Evolutionary conservation across 805 yeast genomes (phyloP).

Genomic region (Myxozyma mucilagina): DNA sequence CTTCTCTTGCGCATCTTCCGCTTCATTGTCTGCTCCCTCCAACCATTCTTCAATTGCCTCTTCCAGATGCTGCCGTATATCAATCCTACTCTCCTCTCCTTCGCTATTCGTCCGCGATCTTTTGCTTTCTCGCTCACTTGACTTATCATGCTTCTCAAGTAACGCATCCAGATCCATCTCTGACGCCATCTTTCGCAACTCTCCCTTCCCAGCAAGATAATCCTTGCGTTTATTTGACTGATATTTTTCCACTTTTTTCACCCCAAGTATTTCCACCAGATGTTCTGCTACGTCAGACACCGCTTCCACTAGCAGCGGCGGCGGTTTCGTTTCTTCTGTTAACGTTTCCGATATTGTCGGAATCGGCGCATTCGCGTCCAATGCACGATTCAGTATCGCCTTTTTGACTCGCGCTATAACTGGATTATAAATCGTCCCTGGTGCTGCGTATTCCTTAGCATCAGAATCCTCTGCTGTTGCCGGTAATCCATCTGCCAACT

Average conservation of each 20-base stretch:
- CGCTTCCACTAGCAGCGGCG: constrained; percentile 10
- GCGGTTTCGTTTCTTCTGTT: constrained; percentile 4
- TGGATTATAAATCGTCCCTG: constrained; percentile 39
- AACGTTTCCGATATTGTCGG: constrained; percentile 5
- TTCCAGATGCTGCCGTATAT: constrained; percentile 6
- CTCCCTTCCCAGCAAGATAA: constrained; percentile 2
- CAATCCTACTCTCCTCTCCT: background rate
- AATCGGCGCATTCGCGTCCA: constrained; percentile 37
- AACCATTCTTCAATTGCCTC: constrained; percentile 12
- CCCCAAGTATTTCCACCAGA: constrained; percentile 7
- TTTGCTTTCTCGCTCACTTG: background rate
- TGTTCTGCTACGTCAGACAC: constrained; percentile 9
- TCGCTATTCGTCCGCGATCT: background rate
- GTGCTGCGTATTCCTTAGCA: constrained; percentile 28
- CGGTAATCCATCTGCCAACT: constrained; percentile 19
- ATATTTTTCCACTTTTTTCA: constrained; percentile 21
- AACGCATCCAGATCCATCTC: constrained; percentile 14
- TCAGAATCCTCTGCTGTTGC: constrained; percentile 28
- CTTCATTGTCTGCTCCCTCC: constrained; percentile 2
- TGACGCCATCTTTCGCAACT: background rate
- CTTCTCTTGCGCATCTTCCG: constrained; percentile 7
- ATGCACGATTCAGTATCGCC: constrained; percentile 39
- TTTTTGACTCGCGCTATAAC: constrained; percentile 32
- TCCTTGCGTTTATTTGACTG: constrained; percentile 21
- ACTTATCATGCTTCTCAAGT: background rate